A percentile compares a stretch with the other conserved stretches of the same genome.
Conservation (phyloP, 371 early-diverging fungal genomes). For the Lichtheimia hyalospora region DNA sequence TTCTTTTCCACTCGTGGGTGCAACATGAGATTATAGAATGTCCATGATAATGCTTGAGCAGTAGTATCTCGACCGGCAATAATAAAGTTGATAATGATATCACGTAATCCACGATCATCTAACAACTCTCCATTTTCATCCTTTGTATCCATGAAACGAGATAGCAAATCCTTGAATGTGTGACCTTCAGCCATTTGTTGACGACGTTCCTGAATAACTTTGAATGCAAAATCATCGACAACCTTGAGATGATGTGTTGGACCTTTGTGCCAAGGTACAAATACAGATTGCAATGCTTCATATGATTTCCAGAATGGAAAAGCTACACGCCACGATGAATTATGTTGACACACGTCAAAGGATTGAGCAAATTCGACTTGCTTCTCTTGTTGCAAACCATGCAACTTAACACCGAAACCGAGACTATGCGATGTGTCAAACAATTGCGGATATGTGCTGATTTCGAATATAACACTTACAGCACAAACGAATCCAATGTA, state of each 20-base stretch:
- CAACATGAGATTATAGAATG: conserved; percentile 57
- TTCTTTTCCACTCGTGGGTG: conserved; percentile 54
- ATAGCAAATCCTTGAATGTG: conserved; percentile 55
- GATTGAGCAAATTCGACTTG: conserved; percentile 50
- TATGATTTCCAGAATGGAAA: conserved; percentile 54
- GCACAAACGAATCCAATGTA: conserved; percentile 60
- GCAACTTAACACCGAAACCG: conserved; percentile 50
- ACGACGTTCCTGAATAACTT: conserved; percentile 44
- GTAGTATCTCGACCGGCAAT: conserved; percentile 73
- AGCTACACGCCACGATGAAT: conserved; percentile 44
- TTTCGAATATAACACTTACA: conserved; percentile 20
- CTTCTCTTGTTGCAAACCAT: conserved; percentile 26
- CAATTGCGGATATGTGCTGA: neutral
- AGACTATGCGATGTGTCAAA: conserved; percentile 18
- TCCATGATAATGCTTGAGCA: conserved; percentile 74
- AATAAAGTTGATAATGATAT: conserved; percentile 72
- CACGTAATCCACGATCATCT: conserved; percentile 55
- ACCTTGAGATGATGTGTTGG: conserved; percentile 45
- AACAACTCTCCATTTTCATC: conserved; percentile 54
- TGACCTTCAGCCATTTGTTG: conserved; percentile 39
- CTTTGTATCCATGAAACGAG: conserved; percentile 58
- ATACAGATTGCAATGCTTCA: conserved; percentile 28
- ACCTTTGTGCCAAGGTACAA: conserved; percentile 32
- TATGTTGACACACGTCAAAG: conserved; percentile 48
- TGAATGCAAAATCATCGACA: conserved; percentile 49